phyloP scores from a whole-genome alignment of 768 basidiomycete species.

The Lactarius sanguifluus region DNA sequence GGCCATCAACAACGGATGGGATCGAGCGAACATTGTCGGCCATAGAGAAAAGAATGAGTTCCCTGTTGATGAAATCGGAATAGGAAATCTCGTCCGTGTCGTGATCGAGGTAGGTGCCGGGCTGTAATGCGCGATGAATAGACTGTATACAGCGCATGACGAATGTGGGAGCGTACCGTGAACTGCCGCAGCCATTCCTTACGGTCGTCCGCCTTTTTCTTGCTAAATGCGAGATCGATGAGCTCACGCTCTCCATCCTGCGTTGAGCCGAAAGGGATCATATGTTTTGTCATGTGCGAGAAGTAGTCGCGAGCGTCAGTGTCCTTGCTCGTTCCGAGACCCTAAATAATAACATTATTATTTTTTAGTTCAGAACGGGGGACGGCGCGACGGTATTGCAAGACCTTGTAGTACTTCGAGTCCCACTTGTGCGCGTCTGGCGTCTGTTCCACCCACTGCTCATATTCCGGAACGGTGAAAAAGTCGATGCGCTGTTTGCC shows the following conservation, averaged over 20 bases:
- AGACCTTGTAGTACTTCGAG: slow-evolving; percentile 95
- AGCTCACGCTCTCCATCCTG: slow-evolving; percentile 82
- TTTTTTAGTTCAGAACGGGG: slow-evolving; percentile 12
- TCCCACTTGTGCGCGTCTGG: slow-evolving; percentile 79
- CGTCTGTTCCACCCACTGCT: slow-evolving; percentile 83
- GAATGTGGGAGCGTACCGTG: slow-evolving; percentile 50
- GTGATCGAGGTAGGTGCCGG: slow-evolving; percentile 93
- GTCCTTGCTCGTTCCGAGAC: slow-evolving; percentile 91
- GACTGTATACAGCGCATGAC: neutral
- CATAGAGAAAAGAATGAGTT: slow-evolving; percentile 98
- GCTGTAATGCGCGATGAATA: slow-evolving; percentile 43
- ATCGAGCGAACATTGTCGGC: slow-evolving; percentile 99
- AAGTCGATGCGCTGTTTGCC: slow-evolving; percentile 80
- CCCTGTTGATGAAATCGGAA: slow-evolving; percentile 96
- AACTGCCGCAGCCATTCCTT: slow-evolving; percentile 98
- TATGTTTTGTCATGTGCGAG: slow-evolving; percentile 86
- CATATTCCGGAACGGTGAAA: slow-evolving; percentile 97
- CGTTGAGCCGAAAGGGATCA: slow-evolving; percentile 85
- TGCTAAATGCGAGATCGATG: slow-evolving; percentile 98
- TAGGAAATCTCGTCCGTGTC: slow-evolving; percentile 80
- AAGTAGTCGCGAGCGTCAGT: slow-evolving; percentile 93
- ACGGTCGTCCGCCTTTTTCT: slow-evolving; percentile 97
- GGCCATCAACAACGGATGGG: slow-evolving; percentile 87
- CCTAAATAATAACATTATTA: slow-evolving; percentile 47
- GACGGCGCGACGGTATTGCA: slow-evolving; percentile 26